Evolutionary conservation across 2,329 filamentous ascomycete species (phyloP).

Genomic region (Talaromyces pinophilus): DNA sequence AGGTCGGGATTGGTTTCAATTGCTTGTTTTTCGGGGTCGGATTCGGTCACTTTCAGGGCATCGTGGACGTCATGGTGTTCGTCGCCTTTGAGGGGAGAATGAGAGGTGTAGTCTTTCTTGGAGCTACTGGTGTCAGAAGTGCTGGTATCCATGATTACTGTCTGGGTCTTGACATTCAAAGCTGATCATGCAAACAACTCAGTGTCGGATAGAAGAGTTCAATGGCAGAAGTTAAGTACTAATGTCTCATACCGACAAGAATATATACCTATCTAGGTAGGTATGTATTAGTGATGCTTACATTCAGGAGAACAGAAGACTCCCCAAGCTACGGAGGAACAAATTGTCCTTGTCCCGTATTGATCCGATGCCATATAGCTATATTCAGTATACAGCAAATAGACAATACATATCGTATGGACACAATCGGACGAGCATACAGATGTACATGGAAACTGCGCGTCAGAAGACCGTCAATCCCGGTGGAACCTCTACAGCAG

Average conservation of each 20-base stretch:
- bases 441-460: not conserved
- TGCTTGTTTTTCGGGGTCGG: not conserved
- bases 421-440: not conserved
- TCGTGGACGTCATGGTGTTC: not conserved
- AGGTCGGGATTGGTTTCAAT: not conserved
- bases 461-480: not conserved
- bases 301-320: not conserved
- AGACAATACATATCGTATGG: not conserved
- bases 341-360: not conserved
- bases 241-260: not conserved
- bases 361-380: no score
- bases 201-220: no score
- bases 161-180: not conserved
- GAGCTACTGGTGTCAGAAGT: not conserved
- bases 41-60: not conserved
- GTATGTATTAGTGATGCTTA: not conserved
- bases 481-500: no score
- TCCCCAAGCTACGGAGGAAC: not conserved
- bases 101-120: not conserved
- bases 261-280: not conserved
- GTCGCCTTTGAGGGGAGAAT: not conserved
- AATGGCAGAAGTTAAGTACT: not conserved
- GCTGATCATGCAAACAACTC: not conserved
- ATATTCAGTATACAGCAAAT: not conserved
- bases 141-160: slow-evolving; percentile 1